Conservation (phyloP, 2,329 filamentous ascomycete species). For the Bretziella fagacearum region DNA sequence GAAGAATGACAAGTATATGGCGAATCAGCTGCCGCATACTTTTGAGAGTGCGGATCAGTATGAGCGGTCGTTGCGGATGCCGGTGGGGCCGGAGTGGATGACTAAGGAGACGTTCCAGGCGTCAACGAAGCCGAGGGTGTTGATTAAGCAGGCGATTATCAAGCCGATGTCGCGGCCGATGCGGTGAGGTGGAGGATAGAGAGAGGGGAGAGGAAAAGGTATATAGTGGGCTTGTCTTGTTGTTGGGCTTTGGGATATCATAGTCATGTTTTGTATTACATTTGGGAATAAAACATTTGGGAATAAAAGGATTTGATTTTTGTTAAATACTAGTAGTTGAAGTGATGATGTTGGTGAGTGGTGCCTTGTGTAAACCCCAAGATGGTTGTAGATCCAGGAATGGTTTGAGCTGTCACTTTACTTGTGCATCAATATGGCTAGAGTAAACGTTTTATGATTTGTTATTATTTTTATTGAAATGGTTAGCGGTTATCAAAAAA, state of each 20-base stretch:
- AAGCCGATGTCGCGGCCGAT: slow-evolving; percentile 68
- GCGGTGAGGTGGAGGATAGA: slow-evolving; percentile 17
- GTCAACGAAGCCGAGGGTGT: slow-evolving; percentile 69
- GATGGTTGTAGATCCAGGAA: too few relatives aligned
- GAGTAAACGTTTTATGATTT: too few relatives aligned
- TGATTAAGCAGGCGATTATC: slow-evolving; percentile 85
- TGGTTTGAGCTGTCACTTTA: too few relatives aligned
- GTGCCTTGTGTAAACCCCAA: too few relatives aligned
- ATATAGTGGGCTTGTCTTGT: too few relatives aligned
- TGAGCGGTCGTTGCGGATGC: slow-evolving; percentile 70
- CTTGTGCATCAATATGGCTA: too few relatives aligned
- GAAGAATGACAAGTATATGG: slow-evolving; percentile 84
- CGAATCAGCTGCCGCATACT: slow-evolving; percentile 67
- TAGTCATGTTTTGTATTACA: not conserved
- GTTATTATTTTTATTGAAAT: too few relatives aligned
- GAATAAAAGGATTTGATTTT: slow-evolving; percentile 3
- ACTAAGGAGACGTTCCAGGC: slow-evolving; percentile 93
- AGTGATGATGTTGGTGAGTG: not conserved
- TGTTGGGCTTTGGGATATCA: slow-evolving; percentile 3
- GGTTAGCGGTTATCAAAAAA: too few relatives aligned
- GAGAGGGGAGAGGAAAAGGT: not conserved
- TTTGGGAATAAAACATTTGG: not conserved
- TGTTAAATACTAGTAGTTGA: not conserved
- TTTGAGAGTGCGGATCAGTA: slow-evolving; percentile 82
- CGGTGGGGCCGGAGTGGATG: slow-evolving; percentile 84